Conservation (phyloP, 2,329 filamentous ascomycete species). For the Bipolaris bicolor region DNA sequence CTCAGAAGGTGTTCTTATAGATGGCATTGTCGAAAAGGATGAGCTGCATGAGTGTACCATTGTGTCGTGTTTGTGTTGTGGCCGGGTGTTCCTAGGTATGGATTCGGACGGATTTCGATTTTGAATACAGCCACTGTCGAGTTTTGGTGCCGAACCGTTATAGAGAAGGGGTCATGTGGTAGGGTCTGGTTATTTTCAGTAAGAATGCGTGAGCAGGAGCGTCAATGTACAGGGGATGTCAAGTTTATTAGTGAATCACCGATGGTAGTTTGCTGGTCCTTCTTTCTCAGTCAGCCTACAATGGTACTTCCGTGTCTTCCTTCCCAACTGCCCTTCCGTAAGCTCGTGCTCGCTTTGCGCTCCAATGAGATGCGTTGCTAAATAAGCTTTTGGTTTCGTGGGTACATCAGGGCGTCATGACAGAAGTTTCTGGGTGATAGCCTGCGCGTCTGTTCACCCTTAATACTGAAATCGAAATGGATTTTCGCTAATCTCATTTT, state of each 20-base stretch:
- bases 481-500: too few relatives aligned
- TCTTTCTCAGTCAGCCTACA: neutral
- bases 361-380: neutral
- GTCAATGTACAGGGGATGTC: neutral
- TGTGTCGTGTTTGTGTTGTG: neutral
- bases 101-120: neutral
- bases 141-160: neutral
- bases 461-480: too few relatives aligned
- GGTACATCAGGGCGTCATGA: too few relatives aligned
- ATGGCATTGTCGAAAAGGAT: constrained; percentile 9
- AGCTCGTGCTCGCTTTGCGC: neutral
- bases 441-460: too few relatives aligned
- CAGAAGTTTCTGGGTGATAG: too few relatives aligned
- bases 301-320: neutral
- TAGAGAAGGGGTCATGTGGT: neutral
- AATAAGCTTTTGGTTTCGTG: neutral
- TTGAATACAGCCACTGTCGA: neutral
- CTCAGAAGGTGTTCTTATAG: neutral
- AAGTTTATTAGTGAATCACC: neutral
- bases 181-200: neutral
- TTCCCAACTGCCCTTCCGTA: neutral
- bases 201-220: neutral
- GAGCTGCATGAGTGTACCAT: constrained; percentile 6
- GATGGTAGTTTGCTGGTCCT: neutral
- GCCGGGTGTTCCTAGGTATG: neutral